A percentile compares a stretch with the other conserved stretches of the same genome.
phyloP scores from a whole-genome alignment of 1,284 basidiomycete genomes.

The Stereum hirsutum region DNA sequence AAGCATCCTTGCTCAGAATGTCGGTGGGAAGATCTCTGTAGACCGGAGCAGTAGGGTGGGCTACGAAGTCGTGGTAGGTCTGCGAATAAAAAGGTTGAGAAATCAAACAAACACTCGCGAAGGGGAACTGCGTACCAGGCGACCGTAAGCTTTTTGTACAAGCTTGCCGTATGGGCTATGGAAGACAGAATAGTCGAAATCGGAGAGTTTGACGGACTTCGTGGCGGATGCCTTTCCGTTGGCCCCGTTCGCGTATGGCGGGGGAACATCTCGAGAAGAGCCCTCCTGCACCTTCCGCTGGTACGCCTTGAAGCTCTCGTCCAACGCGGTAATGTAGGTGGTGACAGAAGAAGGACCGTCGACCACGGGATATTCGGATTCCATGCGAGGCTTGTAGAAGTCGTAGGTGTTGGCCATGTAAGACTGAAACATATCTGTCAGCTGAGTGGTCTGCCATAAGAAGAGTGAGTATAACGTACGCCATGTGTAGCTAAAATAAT shows the following conservation, averaged over 20 bases:
- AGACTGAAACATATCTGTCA: constrained; percentile 92
- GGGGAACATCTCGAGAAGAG: constrained; percentile 1
- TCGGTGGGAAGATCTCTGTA: constrained; percentile 87
- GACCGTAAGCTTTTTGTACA: constrained; percentile 13
- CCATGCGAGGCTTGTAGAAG: constrained; percentile 94
- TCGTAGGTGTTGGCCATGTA: constrained; percentile 99
- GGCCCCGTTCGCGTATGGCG: constrained; percentile 9
- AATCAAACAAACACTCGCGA: no score
- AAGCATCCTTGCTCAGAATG: constrained; percentile 72
- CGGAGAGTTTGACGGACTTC: constrained; percentile 12
- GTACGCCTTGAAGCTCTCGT: constrained; percentile 84
- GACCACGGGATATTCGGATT: constrained; percentile 93
- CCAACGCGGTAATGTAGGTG: constrained; percentile 92
- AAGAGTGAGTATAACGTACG: no score
- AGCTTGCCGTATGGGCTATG: constrained; percentile 15
- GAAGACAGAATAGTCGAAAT: constrained; percentile 14
- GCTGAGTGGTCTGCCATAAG: no score
- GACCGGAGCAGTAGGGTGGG: no score
- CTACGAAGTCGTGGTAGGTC: no score
- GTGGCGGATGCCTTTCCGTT: constrained; percentile 12
- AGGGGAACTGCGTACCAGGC: no score
- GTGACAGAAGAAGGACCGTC: constrained; percentile 96
- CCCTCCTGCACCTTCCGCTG: constrained; percentile 56
- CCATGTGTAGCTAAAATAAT: no score
- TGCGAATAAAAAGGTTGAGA: no score